Conservation (phyloP, 805 yeast species). For the Kregervanrija pseudodelftensis region DNA sequence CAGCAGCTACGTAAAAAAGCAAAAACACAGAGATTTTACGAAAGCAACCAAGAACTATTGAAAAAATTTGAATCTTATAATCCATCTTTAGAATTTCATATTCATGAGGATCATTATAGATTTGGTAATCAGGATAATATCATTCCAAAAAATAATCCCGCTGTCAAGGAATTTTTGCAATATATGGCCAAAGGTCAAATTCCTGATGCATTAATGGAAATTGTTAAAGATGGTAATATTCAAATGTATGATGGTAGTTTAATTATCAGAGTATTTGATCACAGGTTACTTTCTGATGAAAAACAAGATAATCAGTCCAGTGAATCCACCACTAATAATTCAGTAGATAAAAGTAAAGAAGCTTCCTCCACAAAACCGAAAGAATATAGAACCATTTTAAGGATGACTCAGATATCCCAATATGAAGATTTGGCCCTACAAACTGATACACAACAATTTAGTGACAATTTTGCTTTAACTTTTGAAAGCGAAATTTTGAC, state of each 20-base stretch:
- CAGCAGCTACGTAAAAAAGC: constrained; percentile 38
- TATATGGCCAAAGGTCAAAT: constrained; percentile 76
- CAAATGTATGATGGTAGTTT: constrained; percentile 86
- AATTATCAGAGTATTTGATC: constrained; percentile 81
- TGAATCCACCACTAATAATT: constrained; percentile 2
- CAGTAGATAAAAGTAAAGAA: background rate
- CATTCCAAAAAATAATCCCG: constrained; percentile 71
- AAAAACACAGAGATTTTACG: constrained; percentile 52
- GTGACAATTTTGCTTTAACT: constrained; percentile 69
- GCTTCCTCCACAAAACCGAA: constrained; percentile 42
- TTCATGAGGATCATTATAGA: constrained; percentile 84
- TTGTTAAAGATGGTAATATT: constrained; percentile 78
- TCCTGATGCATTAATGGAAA: constrained; percentile 85
- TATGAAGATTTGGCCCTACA: constrained; percentile 82
- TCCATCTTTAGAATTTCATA: constrained; percentile 82
- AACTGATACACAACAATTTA: constrained; percentile 71
- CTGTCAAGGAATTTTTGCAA: constrained; percentile 71
- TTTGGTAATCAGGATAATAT: constrained; percentile 87
- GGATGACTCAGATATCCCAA: constrained; percentile 73
- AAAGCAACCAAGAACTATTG: constrained; percentile 64
- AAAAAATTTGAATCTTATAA: constrained; percentile 70
- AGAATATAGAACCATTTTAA: constrained; percentile 67
- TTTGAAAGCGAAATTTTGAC: constrained; percentile 86
- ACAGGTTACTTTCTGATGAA: constrained; percentile 41
- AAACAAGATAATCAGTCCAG: constrained; percentile 2